Base-by-base conservation (phyloP, 192 early-diverging fungal species). In the Podila verticillata region DNA sequence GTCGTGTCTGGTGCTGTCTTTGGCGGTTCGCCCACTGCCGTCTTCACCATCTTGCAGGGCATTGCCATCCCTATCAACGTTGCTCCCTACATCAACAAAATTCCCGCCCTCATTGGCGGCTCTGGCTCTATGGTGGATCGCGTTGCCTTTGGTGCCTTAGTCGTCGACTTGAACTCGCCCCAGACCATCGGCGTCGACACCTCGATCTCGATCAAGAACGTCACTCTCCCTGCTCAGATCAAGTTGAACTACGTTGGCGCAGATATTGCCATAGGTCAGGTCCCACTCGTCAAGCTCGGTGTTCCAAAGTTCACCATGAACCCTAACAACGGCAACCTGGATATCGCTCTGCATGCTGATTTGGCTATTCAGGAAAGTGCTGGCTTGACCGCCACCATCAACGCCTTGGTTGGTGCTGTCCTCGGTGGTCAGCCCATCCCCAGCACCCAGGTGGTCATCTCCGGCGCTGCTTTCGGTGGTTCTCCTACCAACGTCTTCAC, bases 231-330 rank as follows among this genome's bases (percentile, higher is more conserved):
- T 48, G 67, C 67, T 48, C 67, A 69, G 44, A 69, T 69, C 58
- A 59, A 69, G 58, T n/a, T 69, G 67, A 69, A 69, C 47, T 69
- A 69, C 19, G 56, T 69, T 8, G 67, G 67, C 29, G 67, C 67
- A 29, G 39, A 69, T 26, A 31, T 69, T 34, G 67, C 67, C 5
- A 47, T 69, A 19, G 57, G 57, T 24, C 57, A 69, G 24, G 47
- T 61, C 1, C 67, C 58, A 31, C 15, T 69, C 1, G 29, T 69
- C 67, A 35, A 61, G 30, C 30, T 69, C 28, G 67, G 58, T 61
- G 29, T 69, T 29, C 58, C 67, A 7, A 44, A 34, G 20, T 69
- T 69, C 30, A 69, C 20, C 47, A 69, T 69, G 67, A 61, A 28
- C n/a, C 67, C 67, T 28, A 69, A 61, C 57, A 69, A 69, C 31